Percentiles rank a stretch among this genome's conserved stretches.
Evolutionary conservation across 2,329 filamentous ascomycete genomes (phyloP).

Genomic region (Trichoderma arundinaceum): DNA sequence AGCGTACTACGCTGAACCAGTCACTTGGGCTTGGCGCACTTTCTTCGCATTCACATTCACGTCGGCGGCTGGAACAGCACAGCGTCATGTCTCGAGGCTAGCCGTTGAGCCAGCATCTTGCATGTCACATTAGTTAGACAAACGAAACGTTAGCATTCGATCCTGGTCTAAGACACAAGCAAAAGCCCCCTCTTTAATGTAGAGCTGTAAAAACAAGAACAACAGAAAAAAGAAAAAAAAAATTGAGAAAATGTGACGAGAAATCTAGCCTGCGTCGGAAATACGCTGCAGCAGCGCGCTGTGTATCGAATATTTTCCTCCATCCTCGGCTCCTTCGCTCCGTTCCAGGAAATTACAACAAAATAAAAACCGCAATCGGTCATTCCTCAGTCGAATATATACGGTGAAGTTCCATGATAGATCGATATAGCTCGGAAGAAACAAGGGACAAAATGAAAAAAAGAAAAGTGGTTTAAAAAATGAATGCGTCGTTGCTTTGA

Average conservation of each 20-base stretch:
- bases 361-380: constrained; percentile 28
- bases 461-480: constrained; percentile 15
- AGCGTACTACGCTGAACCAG: background rate
- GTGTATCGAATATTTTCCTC: constrained; percentile 25
- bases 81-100: constrained; percentile 3
- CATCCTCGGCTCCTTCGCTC: constrained; percentile 24
- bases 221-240: background rate
- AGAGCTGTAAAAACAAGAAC: constrained; percentile 15
- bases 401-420: constrained; percentile 31
- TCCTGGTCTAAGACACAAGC: constrained; percentile 31
- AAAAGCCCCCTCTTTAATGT: constrained; percentile 15
- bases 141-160: constrained; percentile 32
- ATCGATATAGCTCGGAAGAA: constrained; percentile 30
- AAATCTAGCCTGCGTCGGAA: constrained; percentile 22
- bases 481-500: constrained; percentile 20
- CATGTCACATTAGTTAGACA: constrained; percentile 27
- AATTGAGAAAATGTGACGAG: constrained; percentile 21
- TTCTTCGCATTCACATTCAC: background rate
- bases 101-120: background rate
- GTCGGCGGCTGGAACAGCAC: background rate
- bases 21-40: background rate
- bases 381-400: constrained; percentile 32
- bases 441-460: constrained; percentile 22
- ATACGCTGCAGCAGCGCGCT: constrained; percentile 23
- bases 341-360: constrained; percentile 31